Conservation (phyloP, 306 rosid genomes). For the Clitoria ternatea region DNA sequence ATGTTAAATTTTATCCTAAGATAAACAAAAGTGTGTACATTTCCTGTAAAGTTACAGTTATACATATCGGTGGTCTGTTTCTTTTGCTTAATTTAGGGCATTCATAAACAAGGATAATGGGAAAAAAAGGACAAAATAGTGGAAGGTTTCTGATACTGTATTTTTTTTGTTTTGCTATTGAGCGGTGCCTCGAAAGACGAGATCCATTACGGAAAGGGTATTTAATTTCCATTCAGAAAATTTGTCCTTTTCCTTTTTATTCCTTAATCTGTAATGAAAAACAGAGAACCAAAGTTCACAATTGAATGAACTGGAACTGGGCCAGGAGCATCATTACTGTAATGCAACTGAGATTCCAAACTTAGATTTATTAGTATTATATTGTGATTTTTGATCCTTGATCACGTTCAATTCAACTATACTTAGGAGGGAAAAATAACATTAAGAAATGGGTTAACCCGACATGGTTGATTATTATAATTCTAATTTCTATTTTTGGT, state of each 20-base stretch:
- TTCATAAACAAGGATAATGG: not conserved
- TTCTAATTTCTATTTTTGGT: not conserved
- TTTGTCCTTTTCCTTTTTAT: not conserved
- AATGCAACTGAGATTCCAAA: not conserved
- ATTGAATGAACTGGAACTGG: not conserved
- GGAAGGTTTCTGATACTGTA: not conserved
- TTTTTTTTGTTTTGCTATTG: conserved; percentile 2
- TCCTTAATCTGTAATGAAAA: not conserved
- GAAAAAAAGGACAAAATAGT: not conserved
- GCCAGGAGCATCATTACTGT: not conserved
- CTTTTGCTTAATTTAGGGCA: not conserved
- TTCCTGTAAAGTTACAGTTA: not conserved
- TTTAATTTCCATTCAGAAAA: not conserved
- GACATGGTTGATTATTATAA: not conserved
- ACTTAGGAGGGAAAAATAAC: not conserved
- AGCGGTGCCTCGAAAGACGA: not conserved
- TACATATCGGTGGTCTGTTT: not conserved
- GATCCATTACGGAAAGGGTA: not conserved
- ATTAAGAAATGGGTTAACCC: not conserved
- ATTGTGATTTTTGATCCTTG: not conserved
- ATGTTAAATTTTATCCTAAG: not conserved
- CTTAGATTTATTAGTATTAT: too few relatives aligned
- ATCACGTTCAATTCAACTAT: not conserved
- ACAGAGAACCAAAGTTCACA: not conserved
- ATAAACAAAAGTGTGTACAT: not conserved